Evolutionary conservation across 352 stramenopile genomes (phyloP).

Genomic region (Discostella stelligera): DNA sequence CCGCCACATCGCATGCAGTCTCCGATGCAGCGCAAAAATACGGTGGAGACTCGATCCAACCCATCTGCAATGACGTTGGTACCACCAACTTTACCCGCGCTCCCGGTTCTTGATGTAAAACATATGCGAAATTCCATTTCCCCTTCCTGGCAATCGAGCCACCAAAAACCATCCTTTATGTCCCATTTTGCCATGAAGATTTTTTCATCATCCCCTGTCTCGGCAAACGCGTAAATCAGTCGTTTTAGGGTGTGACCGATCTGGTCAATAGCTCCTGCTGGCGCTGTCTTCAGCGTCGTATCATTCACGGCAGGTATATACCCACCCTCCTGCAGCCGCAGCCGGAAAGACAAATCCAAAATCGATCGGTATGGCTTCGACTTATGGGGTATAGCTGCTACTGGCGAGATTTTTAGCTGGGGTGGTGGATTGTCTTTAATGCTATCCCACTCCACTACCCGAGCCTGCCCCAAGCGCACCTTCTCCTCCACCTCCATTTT

Average conservation of each 20-base stretch:
- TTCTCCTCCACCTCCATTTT: constrained; percentile 8
- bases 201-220: not conserved
- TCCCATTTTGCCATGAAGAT: constrained; percentile 26
- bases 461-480: not conserved
- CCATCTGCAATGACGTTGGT: constrained; percentile 1
- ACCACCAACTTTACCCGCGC: constrained; percentile 16
- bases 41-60: too few species aligned
- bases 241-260: not conserved
- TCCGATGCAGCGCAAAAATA: not conserved
- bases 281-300: not conserved
- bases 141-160: not conserved
- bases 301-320: constrained; percentile 1
- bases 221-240: constrained; percentile 7
- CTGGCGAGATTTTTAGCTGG: constrained; percentile 23
- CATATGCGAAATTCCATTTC: constrained; percentile 34
- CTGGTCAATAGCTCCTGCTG: constrained; percentile 1
- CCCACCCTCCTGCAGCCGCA: not conserved
- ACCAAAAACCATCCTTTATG: constrained; percentile 38
- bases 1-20: constrained; percentile 8
- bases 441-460: constrained; percentile 13
- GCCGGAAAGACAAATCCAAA: constrained; percentile 22
- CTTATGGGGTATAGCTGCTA: constrained; percentile 35
- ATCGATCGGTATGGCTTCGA: constrained; percentile 14
- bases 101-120: constrained; percentile 12
- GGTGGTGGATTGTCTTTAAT: constrained; percentile 27